A percentile compares a stretch with the other conserved stretches of the same genome.
Evolutionary conservation across 805 yeast genomes (phyloP).

Genomic region (Maudiozyma barnettii): DNA sequence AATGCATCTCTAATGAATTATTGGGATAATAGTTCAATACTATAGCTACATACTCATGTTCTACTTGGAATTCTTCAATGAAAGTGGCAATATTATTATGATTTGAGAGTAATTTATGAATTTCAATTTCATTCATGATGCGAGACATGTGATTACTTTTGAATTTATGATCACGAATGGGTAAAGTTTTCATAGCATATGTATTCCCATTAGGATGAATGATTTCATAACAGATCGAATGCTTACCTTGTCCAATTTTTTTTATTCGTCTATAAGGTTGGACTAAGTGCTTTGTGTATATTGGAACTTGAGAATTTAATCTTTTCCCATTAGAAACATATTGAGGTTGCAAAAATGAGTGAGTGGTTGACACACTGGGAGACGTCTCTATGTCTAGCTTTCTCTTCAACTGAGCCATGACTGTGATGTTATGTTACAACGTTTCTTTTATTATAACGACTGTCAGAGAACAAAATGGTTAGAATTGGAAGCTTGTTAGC

Average conservation of each 20-base stretch:
- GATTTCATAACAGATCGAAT: conserved; percentile 2
- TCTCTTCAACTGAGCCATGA: not conserved
- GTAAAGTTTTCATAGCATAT: conserved; percentile 4
- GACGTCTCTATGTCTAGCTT: not conserved
- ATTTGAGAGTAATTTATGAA: not conserved
- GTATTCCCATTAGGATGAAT: conserved; percentile 4
- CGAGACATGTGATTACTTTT: not conserved
- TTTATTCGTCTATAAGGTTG: conserved; percentile 2
- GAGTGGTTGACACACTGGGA: not conserved
- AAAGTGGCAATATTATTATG: conserved; percentile 1
- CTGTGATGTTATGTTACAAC: no score
- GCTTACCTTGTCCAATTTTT: conserved; percentile 1
- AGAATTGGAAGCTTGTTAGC: no score
- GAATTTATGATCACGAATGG: not conserved
- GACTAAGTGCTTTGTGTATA: not conserved
- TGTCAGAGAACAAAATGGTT: no score
- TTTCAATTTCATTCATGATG: conserved; percentile 3
- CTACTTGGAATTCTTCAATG: conserved; percentile 1
- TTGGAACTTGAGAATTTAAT: conserved; percentile 1
- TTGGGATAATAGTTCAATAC: conserved; percentile 1
- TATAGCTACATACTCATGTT: conserved; percentile 1
- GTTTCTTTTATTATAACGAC: no score
- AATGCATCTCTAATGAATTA: conserved; percentile 1
- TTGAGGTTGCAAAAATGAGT: not conserved
- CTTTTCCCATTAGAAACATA: not conserved